phyloP scores from a whole-genome alignment of 2,329 filamentous ascomycete species.

The Trichocomaceae sp. region DNA sequence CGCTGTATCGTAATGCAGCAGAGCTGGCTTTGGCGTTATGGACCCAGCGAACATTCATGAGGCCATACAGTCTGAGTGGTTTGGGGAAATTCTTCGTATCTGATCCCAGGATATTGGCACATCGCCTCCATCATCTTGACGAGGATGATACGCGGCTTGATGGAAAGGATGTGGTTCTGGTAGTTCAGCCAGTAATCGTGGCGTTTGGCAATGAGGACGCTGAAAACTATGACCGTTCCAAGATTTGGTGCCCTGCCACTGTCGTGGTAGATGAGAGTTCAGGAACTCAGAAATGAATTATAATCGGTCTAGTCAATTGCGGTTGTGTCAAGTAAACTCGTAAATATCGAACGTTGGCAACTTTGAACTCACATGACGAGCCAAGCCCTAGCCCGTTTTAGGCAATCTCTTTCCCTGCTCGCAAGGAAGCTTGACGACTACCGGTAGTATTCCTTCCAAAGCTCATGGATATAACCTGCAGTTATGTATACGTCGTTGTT shows the following conservation, averaged over 20 bases:
- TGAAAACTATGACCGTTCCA: constrained; percentile 18
- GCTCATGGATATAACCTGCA: too few relatives aligned
- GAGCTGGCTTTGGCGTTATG: constrained; percentile 17
- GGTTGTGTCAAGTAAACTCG: too few relatives aligned
- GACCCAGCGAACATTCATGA: constrained; percentile 17
- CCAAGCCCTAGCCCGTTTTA: too few relatives aligned
- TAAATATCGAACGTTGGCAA: too few relatives aligned
- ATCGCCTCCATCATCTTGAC: constrained; percentile 17
- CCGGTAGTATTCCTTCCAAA: too few relatives aligned
- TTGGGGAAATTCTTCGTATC: not conserved
- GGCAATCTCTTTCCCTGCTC: too few relatives aligned
- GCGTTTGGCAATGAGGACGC: constrained; percentile 20
- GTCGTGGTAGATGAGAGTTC: constrained; percentile 15
- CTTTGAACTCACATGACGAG: too few relatives aligned
- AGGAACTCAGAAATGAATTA: too few relatives aligned
- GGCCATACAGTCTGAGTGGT: not conserved
- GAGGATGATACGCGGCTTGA: constrained; percentile 17
- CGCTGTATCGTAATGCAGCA: constrained; percentile 12
- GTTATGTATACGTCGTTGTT: too few relatives aligned
- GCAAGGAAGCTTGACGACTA: too few relatives aligned
- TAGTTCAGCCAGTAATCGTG: constrained; percentile 19
- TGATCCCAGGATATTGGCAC: constrained; percentile 14
- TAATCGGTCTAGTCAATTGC: too few relatives aligned
- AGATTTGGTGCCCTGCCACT: constrained; percentile 19
- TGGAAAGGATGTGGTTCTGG: constrained; percentile 13